Evolutionary conservation across 345 rosid genomes (phyloP), one percentile per base, ranked within the genome.

Genomic region (Linum tenue): DNA sequence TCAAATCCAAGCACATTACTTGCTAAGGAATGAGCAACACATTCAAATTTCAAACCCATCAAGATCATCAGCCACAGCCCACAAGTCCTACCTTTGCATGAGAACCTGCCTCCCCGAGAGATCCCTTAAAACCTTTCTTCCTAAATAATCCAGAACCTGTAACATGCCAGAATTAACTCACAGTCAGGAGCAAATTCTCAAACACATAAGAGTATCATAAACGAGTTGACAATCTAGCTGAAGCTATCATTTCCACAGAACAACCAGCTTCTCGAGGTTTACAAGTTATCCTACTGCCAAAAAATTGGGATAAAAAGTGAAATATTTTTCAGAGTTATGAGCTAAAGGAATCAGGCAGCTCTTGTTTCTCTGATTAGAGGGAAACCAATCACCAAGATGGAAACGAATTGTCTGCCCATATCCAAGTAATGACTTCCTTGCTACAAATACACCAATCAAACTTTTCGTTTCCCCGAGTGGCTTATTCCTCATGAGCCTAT

Each of bases 41-140:
- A 22, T 22, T 22, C 31, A 22, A 58, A 58, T 58, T 58, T 37
- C 7, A 16, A 58, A 4, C 61, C 31, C 37, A 22, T 11, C 61
- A 58, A 22, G 1, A 31, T 22, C 31, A 59, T 17, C 37, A 58
- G 7, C 61, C 10, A 16, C 37, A 58, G 10, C 31, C 12, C 37
- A 43, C 50, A 22, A 22, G 31, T 31, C 17, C 64, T 71, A 92
- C 97, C 96, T 90, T 92, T 15, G 98, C 98, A 81, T 78, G 76
- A 66, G 95, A 80, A 63, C 92, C 96, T 39, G 99, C 96, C 50
- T 86, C 95, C 31, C 56, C 84, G 64, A 90, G 79, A 48, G 96
- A 88, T 68, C 95, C 95, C 79, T 80, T 85, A 43, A 88, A 86
- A 59, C 97, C 87, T 75, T 84, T 82, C 82, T 76, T 94, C 79